Percentiles rank a stretch among this genome's conserved stretches.
Conservation (phyloP, 2,329 filamentous ascomycete genomes). For the Trichoderma lentiforme region DNA sequence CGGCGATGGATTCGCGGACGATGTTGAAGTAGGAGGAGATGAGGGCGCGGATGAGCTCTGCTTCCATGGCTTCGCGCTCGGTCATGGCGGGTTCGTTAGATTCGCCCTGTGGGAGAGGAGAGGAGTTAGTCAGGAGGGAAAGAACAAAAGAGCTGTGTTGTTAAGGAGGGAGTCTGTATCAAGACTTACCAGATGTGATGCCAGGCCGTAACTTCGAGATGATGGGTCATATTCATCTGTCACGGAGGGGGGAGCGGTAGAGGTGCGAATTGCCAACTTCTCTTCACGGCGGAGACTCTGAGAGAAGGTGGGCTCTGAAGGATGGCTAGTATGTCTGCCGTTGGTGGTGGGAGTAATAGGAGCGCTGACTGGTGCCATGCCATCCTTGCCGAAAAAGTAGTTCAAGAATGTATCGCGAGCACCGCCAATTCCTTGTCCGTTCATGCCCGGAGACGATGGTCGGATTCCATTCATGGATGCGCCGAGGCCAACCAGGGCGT, state of each 20-base stretch:
- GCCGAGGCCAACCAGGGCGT: slow-evolving; percentile 61
- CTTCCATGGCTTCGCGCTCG: slow-evolving; percentile 94
- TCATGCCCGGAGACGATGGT: slow-evolving; percentile 51
- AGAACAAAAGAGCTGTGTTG: neutral
- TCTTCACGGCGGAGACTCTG: slow-evolving; percentile 77
- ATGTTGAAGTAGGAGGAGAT: slow-evolving; percentile 99
- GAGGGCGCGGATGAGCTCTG: slow-evolving; percentile 90
- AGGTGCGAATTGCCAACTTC: slow-evolving; percentile 51
- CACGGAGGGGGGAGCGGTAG: slow-evolving; percentile 42
- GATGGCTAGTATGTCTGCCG: slow-evolving; percentile 70
- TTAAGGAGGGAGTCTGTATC: neutral
- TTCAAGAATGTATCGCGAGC: slow-evolving; percentile 91
- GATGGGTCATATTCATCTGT: slow-evolving; percentile 45
- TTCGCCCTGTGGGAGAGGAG: slow-evolving; percentile 42
- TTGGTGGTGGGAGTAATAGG: slow-evolving; percentile 33
- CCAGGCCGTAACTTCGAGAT: slow-evolving; percentile 39
- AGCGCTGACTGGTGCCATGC: slow-evolving; percentile 43
- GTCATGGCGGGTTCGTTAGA: slow-evolving; percentile 82
- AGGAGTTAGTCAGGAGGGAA: slow-evolving; percentile 18
- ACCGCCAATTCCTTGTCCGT: slow-evolving; percentile 56
- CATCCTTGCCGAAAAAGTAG: slow-evolving; percentile 98
- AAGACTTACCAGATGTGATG: slow-evolving; percentile 59
- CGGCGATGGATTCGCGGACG: slow-evolving; percentile 95
- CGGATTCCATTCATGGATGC: slow-evolving; percentile 62
- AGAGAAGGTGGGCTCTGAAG: slow-evolving; percentile 74